These are phyloP conservation scores for Sideroxylon spinosum DNA, from an alignment of 179 eudicot genomes.

Conservation along the genomic window DNA sequence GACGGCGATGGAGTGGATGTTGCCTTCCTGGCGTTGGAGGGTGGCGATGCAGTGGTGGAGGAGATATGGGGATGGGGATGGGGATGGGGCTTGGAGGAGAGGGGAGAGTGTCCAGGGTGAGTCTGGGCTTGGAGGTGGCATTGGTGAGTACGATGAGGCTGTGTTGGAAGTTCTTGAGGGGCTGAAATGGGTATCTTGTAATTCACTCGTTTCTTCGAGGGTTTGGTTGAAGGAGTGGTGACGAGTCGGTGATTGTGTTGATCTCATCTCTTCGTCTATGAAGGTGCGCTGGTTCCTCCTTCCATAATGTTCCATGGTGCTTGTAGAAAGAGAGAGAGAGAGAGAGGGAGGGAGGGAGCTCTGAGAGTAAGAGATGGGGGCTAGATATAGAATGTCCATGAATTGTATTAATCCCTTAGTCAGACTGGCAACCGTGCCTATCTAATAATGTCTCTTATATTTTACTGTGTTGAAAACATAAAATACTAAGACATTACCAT, in stretches of 20 bases:
- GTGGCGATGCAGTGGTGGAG: conserved; percentile 52
- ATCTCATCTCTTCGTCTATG: conserved; percentile 16
- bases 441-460: too few relatives aligned
- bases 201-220: conserved; percentile 1
- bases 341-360: background rate
- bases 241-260: conserved; percentile 15
- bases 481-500: too few relatives aligned
- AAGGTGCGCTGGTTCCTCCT: conserved; percentile 14
- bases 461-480: too few relatives aligned
- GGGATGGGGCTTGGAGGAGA: conserved; percentile 31
- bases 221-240: conserved; percentile 17
- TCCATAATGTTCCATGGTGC: conserved; percentile 24
- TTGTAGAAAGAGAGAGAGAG: background rate
- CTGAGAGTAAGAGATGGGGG: too few relatives aligned
- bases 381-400: too few relatives aligned
- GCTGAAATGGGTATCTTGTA: conserved; percentile 17
- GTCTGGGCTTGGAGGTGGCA: conserved; percentile 35
- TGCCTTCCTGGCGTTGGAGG: conserved; percentile 43
- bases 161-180: conserved; percentile 20
- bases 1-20: conserved; percentile 37
- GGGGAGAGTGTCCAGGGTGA: conserved; percentile 48
- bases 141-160: conserved; percentile 11
- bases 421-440: too few relatives aligned
- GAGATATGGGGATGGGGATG: conserved; percentile 44
- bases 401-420: too few relatives aligned